These are phyloP conservation scores for Pleurotus ostreatus DNA, from an alignment of 768 basidiomycete genomes.

Conservation along the genomic window DNA sequence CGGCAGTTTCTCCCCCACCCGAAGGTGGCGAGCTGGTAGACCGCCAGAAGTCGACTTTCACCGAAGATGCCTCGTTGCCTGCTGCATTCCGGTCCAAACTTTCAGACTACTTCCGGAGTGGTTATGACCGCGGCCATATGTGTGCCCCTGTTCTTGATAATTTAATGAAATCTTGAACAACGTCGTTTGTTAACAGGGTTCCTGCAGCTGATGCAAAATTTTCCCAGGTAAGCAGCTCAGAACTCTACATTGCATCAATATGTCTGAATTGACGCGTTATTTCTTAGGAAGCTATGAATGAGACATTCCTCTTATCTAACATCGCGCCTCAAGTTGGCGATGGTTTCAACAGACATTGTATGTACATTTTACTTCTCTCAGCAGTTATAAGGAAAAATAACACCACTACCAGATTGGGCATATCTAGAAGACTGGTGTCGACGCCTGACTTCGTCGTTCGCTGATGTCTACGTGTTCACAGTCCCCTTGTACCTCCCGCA, in stretches of 20 bases:
- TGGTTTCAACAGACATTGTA: conserved; percentile 97
- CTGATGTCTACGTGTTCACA: conserved; percentile 97
- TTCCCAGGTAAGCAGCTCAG: conserved; percentile 56
- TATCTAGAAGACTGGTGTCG: conserved; percentile 96
- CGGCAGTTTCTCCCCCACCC: conserved; percentile 22
- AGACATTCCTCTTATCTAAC: conserved; percentile 92
- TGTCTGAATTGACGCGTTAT: background rate
- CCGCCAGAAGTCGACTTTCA: conserved; percentile 72
- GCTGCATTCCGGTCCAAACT: conserved; percentile 74
- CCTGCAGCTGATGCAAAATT: conserved; percentile 94
- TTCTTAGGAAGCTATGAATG: conserved; percentile 82
- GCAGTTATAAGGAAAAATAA: background rate
- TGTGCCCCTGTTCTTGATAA: conserved; percentile 30
- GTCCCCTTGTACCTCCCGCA: conserved; percentile 94
- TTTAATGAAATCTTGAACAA: background rate
- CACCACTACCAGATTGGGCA: conserved; percentile 74
- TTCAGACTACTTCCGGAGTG: conserved; percentile 88
- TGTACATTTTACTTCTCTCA: conserved; percentile 20
- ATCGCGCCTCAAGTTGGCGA: conserved; percentile 98
- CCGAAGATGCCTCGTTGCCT: conserved; percentile 81
- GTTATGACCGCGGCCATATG: conserved; percentile 98
- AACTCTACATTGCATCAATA: background rate
- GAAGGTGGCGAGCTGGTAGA: conserved; percentile 49
- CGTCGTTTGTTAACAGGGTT: conserved; percentile 52
- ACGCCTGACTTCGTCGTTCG: conserved; percentile 77